phyloP scores from a whole-genome alignment of 208 protist genomes.

The Crithidia bombi region DNA sequence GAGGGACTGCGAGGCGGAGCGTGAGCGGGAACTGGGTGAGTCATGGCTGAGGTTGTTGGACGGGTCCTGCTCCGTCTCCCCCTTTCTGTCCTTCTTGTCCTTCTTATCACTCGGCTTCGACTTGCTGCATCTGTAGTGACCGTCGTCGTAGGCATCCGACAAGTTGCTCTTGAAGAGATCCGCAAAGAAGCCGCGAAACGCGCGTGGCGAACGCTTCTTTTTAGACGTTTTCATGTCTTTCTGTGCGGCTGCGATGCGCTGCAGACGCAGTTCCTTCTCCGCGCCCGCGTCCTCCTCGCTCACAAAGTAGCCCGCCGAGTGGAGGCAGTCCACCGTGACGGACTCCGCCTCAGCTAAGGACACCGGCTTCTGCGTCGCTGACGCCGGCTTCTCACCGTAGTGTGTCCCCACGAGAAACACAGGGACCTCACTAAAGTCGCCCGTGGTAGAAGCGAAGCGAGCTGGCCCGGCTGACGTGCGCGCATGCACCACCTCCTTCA shows the following conservation, averaged over 20 bases:
- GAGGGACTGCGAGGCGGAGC: neutral
- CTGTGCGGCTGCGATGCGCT: neutral
- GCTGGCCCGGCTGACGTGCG: conserved; percentile 23
- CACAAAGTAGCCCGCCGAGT: conserved; percentile 35
- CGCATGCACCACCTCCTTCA: conserved; percentile 42
- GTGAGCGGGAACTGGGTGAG: conserved; percentile 4
- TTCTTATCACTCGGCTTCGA: conserved; percentile 4
- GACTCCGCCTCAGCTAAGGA: conserved; percentile 15
- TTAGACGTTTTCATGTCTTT: neutral
- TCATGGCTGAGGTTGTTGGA: neutral
- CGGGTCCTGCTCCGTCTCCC: neutral
- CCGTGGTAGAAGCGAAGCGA: conserved; percentile 17
- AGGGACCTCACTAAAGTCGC: conserved; percentile 38
- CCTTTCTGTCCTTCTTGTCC: neutral
- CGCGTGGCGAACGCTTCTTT: conserved; percentile 12
- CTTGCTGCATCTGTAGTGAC: neutral
- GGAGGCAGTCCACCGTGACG: conserved; percentile 21
- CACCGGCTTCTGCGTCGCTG: conserved; percentile 23
- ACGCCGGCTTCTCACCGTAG: conserved; percentile 22
- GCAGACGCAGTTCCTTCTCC: neutral
- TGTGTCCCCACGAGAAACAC: conserved; percentile 69
- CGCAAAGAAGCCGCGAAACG: conserved; percentile 14
- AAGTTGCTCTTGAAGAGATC: conserved; percentile 8
- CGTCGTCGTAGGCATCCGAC: conserved; percentile 1
- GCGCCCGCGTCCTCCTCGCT: conserved; percentile 18